Evolutionary conservation across 139 green algal genomes (phyloP).

Genomic region (Chlorella sorokiniana): DNA sequence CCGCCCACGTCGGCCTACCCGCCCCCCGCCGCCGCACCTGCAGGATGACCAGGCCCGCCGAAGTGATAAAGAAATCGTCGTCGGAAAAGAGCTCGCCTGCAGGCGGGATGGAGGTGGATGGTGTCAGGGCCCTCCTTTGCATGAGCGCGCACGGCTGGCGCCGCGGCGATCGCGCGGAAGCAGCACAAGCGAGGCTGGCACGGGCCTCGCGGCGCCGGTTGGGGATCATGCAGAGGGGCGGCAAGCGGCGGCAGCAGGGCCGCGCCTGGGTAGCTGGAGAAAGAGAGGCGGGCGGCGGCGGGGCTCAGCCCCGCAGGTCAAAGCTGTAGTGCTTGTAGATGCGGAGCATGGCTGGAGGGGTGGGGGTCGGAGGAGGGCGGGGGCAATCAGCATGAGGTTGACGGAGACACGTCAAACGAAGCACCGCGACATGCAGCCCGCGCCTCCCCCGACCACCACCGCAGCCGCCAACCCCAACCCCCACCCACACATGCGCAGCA

Average conservation of each 20-base stretch:
- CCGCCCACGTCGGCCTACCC: neutral
- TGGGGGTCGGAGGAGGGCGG: too few species aligned
- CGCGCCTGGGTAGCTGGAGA: conserved; percentile 58
- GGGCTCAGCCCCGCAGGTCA: conserved; percentile 39
- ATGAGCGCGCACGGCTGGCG: too few species aligned
- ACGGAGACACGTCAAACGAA: too few species aligned
- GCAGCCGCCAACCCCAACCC: too few species aligned
- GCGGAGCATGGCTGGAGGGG: conserved; percentile 53
- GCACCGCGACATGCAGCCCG: too few species aligned
- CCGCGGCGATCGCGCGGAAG: too few species aligned
- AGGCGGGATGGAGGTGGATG: neutral
- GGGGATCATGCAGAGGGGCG: neutral
- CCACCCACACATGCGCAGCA: too few species aligned
- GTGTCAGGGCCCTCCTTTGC: neutral
- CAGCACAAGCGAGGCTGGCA: too few species aligned
- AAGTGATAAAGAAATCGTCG: conserved; percentile 44
- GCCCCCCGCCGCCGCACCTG: conserved; percentile 7
- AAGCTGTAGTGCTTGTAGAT: conserved; percentile 81
- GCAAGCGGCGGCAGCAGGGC: neutral
- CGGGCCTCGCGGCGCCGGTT: too few species aligned
- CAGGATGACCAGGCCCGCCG: conserved; percentile 28
- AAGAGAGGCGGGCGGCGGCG: conserved; percentile 47
- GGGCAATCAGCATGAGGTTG: too few species aligned
- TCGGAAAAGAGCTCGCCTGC: conserved; percentile 51
- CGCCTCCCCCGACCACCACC: too few species aligned